Percentiles rank a stretch among this genome's conserved stretches.
Evolutionary conservation across 1,284 basidiomycete species (phyloP).

Genomic region (Mrakiaceae sp.): DNA sequence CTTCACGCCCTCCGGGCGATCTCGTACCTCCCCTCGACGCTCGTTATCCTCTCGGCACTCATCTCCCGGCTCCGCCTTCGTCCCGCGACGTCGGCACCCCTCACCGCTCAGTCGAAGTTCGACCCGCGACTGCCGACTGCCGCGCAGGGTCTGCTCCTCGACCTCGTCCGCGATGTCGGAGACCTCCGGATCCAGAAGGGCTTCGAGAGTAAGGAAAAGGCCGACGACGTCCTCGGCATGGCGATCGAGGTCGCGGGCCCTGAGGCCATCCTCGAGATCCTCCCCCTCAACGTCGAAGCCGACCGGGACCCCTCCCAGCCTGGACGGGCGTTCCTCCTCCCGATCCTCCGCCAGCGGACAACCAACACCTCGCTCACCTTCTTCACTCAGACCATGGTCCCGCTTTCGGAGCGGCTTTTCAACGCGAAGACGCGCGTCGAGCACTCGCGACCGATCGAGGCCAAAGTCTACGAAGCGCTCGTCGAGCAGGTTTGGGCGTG

Average conservation of each 20-base stretch:
- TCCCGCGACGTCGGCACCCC: conserved; percentile 35
- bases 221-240: conserved; percentile 65
- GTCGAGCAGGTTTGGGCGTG: conserved; percentile 83
- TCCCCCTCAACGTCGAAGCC: conserved; percentile 81
- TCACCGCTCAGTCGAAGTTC: conserved; percentile 29
- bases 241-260: conserved; percentile 84
- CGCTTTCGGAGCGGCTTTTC: conserved; percentile 87
- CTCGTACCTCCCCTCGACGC: conserved; percentile 56
- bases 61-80: conserved; percentile 37
- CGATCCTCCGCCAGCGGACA: conserved; percentile 65
- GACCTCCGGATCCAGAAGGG: conserved; percentile 63
- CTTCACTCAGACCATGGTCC: conserved; percentile 83
- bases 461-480: conserved; percentile 87
- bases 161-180: conserved; percentile 62
- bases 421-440: conserved; percentile 66
- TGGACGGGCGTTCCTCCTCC: conserved; percentile 78
- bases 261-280: conserved; percentile 54
- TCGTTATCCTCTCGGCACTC: conserved; percentile 44
- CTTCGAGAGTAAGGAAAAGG: conserved; percentile 85
- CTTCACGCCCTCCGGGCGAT: conserved; percentile 54
- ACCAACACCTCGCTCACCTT: conserved; percentile 72
- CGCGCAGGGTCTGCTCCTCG: conserved; percentile 59
- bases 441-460: conserved; percentile 60
- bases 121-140: conserved; percentile 40
- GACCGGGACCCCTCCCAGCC: conserved; percentile 46